Evolutionary conservation across 805 yeast genomes (phyloP).

Genomic region (Starmerella apis): DNA sequence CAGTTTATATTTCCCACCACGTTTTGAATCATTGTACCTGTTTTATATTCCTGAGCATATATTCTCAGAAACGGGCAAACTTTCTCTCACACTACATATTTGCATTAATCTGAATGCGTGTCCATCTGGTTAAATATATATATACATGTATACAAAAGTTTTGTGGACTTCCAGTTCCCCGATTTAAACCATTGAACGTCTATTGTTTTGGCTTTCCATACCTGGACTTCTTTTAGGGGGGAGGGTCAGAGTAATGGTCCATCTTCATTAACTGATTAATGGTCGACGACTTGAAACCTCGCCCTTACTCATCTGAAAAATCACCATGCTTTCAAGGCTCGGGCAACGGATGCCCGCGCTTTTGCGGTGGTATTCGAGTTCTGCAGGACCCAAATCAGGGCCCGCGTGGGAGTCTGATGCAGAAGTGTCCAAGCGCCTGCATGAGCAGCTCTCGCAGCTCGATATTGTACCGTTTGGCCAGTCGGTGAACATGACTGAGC

Average conservation of each 20-base stretch:
- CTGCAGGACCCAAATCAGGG: background rate
- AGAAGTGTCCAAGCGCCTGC: constrained; percentile 19
- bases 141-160: too few relatives aligned
- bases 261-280: too few relatives aligned
- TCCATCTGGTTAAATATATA: background rate
- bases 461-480: constrained; percentile 34
- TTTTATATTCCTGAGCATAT: too few relatives aligned
- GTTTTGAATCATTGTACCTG: too few relatives aligned
- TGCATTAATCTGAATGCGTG: background rate
- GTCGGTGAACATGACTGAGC: constrained; percentile 44
- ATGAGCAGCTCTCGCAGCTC: constrained; percentile 26
- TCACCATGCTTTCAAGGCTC: constrained; percentile 7
- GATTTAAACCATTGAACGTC: too few relatives aligned
- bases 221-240: too few relatives aligned
- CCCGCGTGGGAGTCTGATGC: constrained; percentile 7
- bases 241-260: too few relatives aligned
- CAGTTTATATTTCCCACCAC: too few relatives aligned
- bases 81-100: too few relatives aligned
- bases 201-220: too few relatives aligned
- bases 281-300: background rate
- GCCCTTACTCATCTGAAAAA: constrained; percentile 8
- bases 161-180: too few relatives aligned
- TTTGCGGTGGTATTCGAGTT: constrained; percentile 3
- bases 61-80: too few relatives aligned
- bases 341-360: constrained; percentile 7